Conservation (phyloP, 2,329 filamentous ascomycete genomes). For the Penicillium nordicum region DNA sequence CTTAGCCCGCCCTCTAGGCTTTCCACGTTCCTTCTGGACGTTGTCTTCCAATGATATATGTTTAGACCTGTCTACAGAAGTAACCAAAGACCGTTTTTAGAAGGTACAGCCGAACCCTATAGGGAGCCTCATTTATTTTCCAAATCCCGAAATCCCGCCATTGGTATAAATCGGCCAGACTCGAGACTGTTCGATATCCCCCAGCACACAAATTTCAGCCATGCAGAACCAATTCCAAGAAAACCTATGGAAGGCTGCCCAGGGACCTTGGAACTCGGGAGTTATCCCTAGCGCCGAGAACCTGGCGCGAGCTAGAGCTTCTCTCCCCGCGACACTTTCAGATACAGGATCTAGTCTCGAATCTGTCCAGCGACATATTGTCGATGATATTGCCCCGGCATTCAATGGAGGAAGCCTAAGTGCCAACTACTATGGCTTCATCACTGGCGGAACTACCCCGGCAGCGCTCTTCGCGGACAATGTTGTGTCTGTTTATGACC, state of each 20-base stretch:
- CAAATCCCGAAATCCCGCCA: constrained; percentile 20
- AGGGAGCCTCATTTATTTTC: background rate
- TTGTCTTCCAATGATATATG: background rate
- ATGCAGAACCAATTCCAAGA: constrained; percentile 25
- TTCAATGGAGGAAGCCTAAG: constrained; percentile 65
- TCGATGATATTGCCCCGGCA: constrained; percentile 47
- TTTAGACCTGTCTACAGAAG: background rate
- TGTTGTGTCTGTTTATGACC: constrained; percentile 74
- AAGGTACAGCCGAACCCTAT: constrained; percentile 16
- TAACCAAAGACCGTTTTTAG: background rate
- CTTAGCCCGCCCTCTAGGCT: background rate
- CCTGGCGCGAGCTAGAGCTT: constrained; percentile 32
- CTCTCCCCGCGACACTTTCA: constrained; percentile 31
- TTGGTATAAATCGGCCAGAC: constrained; percentile 5
- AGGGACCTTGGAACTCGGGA: constrained; percentile 27
- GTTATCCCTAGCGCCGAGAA: constrained; percentile 33
- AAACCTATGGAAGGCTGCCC: constrained; percentile 31
- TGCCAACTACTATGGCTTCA: constrained; percentile 79
- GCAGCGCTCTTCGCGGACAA: constrained; percentile 79
- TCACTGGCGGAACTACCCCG: constrained; percentile 77
- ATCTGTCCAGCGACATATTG: constrained; percentile 36
- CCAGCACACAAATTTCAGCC: background rate
- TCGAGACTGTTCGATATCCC: background rate
- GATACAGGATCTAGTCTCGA: constrained; percentile 31
- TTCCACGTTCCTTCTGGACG: background rate